Evolutionary conservation across 2,329 filamentous ascomycete species (phyloP), one percentile per base, ranked within the genome.

Genomic region (Pseudocercospora crystallina): DNA sequence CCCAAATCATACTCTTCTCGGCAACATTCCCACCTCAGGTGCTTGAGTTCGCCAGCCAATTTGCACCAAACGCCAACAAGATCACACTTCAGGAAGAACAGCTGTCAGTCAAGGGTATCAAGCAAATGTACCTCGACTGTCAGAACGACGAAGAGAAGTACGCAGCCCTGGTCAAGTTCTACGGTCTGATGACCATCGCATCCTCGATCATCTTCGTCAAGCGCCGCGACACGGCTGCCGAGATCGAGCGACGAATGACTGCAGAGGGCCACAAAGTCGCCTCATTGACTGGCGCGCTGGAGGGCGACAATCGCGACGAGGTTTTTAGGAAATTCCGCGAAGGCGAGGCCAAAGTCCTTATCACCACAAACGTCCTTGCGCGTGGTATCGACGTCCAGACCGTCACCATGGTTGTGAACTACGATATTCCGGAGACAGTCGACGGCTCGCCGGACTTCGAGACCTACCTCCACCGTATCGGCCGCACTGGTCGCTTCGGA

Each of bases 171-270:
- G 87, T 95, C 69, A 89, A 92, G 68, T 87, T 99, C 53, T 99
- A 99, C 68, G 91, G 92, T 51, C 78, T 97, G 38, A 92, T 99
- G 82, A 96, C 91, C 12, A 90, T 97, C 63, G 91, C 91, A 5
- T 96, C 92, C 7, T 97, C 94, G 0, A 96, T 99, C 66, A 97
- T 99, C 63, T 99, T 99, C 66, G 92, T 97, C 70, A 89, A 95
- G 87, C 94, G 87, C 44, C 87, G 91, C 67, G 83, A 87, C 57
- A 96, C 91, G 46, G 94, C 94, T 15, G 81, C 80, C 47, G 83
- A 89, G 67, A 96, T 99, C 57, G 86, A 95, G 71, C 79, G 80
- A 52, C 87, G 89, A 59, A 95, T 99, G 89, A 80, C 83, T 15
- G 81, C 80, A 1, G 92, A 97, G 66, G 92, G 91, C 14, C 94